Conservation (phyloP, 257 asterid genomes). For the Solanum paucissectum region DNA sequence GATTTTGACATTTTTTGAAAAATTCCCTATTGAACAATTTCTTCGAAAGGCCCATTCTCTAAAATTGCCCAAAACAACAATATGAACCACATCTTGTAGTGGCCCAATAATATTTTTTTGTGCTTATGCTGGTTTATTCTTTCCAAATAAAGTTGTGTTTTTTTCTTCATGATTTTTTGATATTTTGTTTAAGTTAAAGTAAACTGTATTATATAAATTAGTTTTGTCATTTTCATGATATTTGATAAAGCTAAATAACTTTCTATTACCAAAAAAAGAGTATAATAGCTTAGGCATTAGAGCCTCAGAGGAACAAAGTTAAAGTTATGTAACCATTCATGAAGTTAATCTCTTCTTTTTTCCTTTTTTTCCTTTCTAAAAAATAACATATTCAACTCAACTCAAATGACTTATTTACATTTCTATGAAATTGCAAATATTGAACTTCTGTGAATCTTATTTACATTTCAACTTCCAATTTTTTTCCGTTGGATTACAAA, state of each 20-base stretch:
- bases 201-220: neutral
- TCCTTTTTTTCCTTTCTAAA: no score
- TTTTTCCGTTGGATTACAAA: neutral
- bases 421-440: neutral
- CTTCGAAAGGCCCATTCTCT: neutral
- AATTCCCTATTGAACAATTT: neutral
- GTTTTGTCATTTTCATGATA: neutral
- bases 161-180: neutral
- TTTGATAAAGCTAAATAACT: neutral
- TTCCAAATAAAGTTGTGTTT: neutral
- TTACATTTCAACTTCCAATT: neutral
- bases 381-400: neutral
- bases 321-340: neutral
- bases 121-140: neutral
- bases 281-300: neutral
- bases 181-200: neutral
- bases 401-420: neutral
- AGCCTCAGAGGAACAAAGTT: neutral
- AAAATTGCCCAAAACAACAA: neutral
- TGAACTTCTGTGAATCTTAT: neutral
- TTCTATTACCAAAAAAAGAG: neutral
- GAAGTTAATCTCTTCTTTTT: neutral
- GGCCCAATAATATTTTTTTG: neutral
- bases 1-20: neutral
- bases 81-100: neutral